Conservation (phyloP, 805 yeast genomes). For the Starmerella sp. region DNA sequence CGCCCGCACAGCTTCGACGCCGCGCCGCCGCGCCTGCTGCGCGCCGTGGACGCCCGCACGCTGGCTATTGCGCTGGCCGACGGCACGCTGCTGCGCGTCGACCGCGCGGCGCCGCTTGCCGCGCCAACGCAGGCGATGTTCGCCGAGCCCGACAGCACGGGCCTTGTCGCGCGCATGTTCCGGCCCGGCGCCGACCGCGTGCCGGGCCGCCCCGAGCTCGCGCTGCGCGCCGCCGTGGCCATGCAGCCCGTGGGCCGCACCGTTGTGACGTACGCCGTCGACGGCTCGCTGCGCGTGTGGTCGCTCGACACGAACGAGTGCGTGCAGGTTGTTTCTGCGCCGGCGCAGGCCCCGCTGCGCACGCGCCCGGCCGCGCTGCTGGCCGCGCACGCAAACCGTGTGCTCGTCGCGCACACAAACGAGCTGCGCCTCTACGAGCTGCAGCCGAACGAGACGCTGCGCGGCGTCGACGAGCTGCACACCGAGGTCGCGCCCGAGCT, state of each 20-base stretch:
- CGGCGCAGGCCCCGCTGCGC: not conserved
- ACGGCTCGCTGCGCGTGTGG: slow-evolving; percentile 52
- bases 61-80: slow-evolving; percentile 55
- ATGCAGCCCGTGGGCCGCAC: slow-evolving; percentile 27
- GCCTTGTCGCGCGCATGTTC: slow-evolving; percentile 6
- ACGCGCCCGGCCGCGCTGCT: slow-evolving; percentile 16
- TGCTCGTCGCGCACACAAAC: slow-evolving; percentile 9
- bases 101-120: slow-evolving; percentile 25
- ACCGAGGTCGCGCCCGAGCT: slow-evolving; percentile 1
- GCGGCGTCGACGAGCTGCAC: not conserved
- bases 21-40: slow-evolving; percentile 44
- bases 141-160: slow-evolving; percentile 14
- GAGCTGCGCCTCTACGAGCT: slow-evolving; percentile 8
- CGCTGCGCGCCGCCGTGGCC: slow-evolving; percentile 31
- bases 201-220: slow-evolving; percentile 36
- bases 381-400: not conserved
- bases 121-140: slow-evolving; percentile 33
- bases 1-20: slow-evolving; percentile 42
- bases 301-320: slow-evolving; percentile 32
- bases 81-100: slow-evolving; percentile 50
- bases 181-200: slow-evolving; percentile 26
- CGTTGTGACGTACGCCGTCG: slow-evolving; percentile 43
- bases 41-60: slow-evolving; percentile 36
- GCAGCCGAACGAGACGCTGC: not conserved
- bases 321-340: slow-evolving; percentile 12